phyloP scores from a whole-genome alignment of 2,329 filamentous ascomycete species.

The Microsporum audouinii region DNA sequence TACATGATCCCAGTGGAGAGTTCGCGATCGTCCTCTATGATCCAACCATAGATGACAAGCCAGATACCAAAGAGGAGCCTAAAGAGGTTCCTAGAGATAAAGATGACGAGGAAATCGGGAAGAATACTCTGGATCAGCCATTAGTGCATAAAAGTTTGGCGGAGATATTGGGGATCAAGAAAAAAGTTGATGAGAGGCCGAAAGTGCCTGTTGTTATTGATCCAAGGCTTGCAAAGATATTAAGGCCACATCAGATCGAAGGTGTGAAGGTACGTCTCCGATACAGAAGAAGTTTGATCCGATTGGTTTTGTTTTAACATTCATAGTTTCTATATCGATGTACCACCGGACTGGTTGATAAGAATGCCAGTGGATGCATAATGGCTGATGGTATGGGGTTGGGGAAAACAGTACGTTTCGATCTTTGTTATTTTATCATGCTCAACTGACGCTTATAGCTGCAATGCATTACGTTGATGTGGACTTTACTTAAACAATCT shows the following conservation, averaged over 20 bases:
- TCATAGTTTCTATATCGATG: conserved; percentile 74
- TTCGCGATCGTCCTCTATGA: conserved; percentile 95
- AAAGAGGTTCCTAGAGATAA: conserved; percentile 33
- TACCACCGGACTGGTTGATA: conserved; percentile 88
- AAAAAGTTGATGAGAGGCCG: conserved; percentile 70
- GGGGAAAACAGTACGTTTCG: conserved; percentile 61
- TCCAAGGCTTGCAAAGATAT: conserved; percentile 72
- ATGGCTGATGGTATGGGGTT: conserved; percentile 99
- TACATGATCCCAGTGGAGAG: conserved; percentile 90
- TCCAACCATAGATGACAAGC: conserved; percentile 80
- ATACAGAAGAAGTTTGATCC: not conserved
- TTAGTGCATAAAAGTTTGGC: conserved; percentile 88
- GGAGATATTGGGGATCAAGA: conserved; percentile 89
- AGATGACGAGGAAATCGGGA: conserved; percentile 31
- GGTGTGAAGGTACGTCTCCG: conserved; percentile 58
- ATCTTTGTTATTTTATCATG: not conserved
- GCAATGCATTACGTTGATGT: conserved; percentile 92
- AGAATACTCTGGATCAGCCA: conserved; percentile 57
- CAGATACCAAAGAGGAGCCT: conserved; percentile 42
- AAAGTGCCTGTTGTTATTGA: conserved; percentile 97
- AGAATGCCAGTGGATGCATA: conserved; percentile 90
- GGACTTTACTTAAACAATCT: conserved; percentile 92
- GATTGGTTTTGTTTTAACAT: conserved; percentile 13
- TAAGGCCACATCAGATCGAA: conserved; percentile 93
- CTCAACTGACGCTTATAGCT: conserved; percentile 36